Conservation (phyloP, 176 grass and related monocot species). For the Rhynchospora tenuis region DNA sequence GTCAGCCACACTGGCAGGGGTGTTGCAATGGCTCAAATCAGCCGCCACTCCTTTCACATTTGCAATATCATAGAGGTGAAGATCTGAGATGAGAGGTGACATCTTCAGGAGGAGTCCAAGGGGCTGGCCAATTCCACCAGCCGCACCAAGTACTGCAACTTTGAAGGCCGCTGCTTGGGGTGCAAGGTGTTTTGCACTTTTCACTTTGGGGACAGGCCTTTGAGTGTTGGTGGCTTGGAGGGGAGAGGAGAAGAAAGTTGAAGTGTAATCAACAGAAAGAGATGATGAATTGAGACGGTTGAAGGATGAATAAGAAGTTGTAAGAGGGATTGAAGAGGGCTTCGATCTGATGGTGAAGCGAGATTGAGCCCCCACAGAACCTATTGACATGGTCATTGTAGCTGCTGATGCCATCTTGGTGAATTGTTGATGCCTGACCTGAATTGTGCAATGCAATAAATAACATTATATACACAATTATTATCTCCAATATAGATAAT, state of each 20-base stretch:
- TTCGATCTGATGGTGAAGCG: not conserved
- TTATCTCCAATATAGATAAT: not conserved
- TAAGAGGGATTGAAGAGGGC: not conserved
- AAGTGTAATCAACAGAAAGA: not conserved
- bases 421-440: not conserved
- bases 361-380: slow-evolving; percentile 27
- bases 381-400: not conserved
- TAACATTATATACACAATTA: not conserved
- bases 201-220: slow-evolving; percentile 50
- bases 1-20: slow-evolving; percentile 56
- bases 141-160: slow-evolving; percentile 70
- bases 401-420: slow-evolving; percentile 15
- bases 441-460: not conserved
- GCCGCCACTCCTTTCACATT: slow-evolving; percentile 90
- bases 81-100: slow-evolving; percentile 60
- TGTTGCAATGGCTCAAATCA: slow-evolving; percentile 86
- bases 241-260: slow-evolving; percentile 7
- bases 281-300: slow-evolving; percentile 2
- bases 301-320: not conserved
- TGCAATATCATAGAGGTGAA: slow-evolving; percentile 83
- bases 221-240: slow-evolving; percentile 26
- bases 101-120: slow-evolving; percentile 70
- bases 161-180: slow-evolving; percentile 57
- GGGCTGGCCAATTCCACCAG: slow-evolving; percentile 79
- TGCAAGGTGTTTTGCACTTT: slow-evolving; percentile 27